Conservation (phyloP, 305 asterid species). For the Solanum hybrid region DNA sequence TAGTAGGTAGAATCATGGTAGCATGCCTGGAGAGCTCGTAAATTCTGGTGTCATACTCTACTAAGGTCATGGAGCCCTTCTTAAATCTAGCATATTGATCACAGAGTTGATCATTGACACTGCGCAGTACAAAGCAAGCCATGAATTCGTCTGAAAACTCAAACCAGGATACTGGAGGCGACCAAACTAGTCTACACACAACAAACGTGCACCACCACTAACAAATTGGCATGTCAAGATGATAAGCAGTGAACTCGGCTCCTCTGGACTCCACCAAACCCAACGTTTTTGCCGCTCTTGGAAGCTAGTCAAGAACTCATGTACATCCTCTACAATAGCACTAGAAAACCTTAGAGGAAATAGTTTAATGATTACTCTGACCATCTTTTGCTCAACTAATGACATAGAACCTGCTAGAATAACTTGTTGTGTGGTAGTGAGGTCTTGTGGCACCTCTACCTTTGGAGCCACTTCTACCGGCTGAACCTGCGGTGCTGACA, state of each 20-base stretch:
- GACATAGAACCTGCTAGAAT: background rate
- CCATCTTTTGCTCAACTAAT: background rate
- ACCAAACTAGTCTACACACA: background rate
- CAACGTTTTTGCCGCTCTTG: background rate
- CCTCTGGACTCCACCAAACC: background rate
- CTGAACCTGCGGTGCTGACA: background rate
- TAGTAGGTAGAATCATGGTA: background rate
- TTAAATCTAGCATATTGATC: too few species aligned
- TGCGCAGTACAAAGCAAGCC: background rate
- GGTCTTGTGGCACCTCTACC: background rate
- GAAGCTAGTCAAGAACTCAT: background rate
- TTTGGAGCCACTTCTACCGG: background rate
- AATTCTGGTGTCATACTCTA: background rate
- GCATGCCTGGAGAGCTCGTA: background rate
- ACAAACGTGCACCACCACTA: background rate
- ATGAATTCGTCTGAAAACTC: too few species aligned
- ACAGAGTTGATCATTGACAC: background rate
- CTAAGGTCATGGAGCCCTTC: background rate
- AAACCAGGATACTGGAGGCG: background rate
- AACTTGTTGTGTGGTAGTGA: background rate
- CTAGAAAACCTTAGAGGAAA: background rate
- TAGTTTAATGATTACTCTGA: background rate
- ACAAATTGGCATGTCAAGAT: background rate
- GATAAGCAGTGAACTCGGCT: background rate
- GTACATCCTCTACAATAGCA: background rate